These are phyloP conservation scores for Ascosphaera acerosa DNA, from an alignment of 2,329 filamentous ascomycete species.

Conservation along the genomic window DNA sequence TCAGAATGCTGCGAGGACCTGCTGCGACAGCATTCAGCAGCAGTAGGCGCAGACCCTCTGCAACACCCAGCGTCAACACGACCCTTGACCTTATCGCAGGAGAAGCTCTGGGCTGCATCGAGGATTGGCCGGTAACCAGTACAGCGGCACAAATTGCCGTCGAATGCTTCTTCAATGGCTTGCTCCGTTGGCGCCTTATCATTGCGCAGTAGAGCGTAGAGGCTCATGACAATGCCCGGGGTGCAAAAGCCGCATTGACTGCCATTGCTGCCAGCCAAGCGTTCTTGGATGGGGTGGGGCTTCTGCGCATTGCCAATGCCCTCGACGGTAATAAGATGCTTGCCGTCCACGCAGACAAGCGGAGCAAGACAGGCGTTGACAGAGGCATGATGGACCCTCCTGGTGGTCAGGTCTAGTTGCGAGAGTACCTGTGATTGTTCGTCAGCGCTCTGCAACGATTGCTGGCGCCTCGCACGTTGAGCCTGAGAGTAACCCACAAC, in stretches of 20 bases:
- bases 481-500: slow-evolving; percentile 29
- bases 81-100: slow-evolving; percentile 28
- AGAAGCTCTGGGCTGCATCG: slow-evolving; percentile 77
- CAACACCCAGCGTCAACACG: slow-evolving; percentile 44
- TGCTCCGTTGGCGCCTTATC: slow-evolving; percentile 50
- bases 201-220: slow-evolving; percentile 81
- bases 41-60: slow-evolving; percentile 37
- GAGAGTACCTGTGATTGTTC: slow-evolving; percentile 37
- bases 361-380: slow-evolving; percentile 92
- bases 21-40: slow-evolving; percentile 40
- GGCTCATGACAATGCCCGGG: slow-evolving; percentile 88
- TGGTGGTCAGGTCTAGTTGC: slow-evolving; percentile 78
- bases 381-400: slow-evolving; percentile 81
- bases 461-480: not conserved
- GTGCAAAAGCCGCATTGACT: slow-evolving; percentile 94
- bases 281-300: slow-evolving; percentile 74
- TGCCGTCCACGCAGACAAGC: slow-evolving; percentile 78
- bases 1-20: slow-evolving; percentile 17
- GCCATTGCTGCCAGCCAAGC: slow-evolving; percentile 73
- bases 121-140: slow-evolving; percentile 88
- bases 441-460: not conserved
- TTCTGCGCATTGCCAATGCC: slow-evolving; percentile 72
- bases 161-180: slow-evolving; percentile 86
- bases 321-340: slow-evolving; percentile 94
- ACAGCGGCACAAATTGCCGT: slow-evolving; percentile 86